Evolutionary conservation across 352 stramenopile genomes (phyloP).

Genomic region (Globisporangium echinulatum): DNA sequence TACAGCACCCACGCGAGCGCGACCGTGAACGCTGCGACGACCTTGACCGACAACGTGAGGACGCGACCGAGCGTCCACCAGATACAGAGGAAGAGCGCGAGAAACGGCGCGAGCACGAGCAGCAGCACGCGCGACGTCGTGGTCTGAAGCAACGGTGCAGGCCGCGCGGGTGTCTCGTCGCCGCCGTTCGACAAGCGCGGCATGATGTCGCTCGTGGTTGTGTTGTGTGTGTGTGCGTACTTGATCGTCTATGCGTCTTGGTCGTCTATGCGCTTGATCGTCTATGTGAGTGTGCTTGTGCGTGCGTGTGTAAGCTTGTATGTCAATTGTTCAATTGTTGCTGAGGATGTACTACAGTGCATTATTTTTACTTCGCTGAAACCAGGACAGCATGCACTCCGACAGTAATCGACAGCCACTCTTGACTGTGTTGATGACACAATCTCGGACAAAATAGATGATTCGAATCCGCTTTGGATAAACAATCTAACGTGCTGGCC

Average conservation of each 20-base stretch:
- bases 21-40: constrained; percentile 22
- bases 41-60: constrained; percentile 34
- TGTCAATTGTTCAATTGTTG: no score
- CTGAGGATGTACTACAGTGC: no score
- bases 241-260: background rate
- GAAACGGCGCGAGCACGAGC: constrained; percentile 36
- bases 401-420: no score
- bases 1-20: constrained; percentile 40
- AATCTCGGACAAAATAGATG: no score
- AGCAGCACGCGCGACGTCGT: constrained; percentile 14
- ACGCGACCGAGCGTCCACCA: constrained; percentile 48
- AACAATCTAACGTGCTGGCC: no score
- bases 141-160: constrained; percentile 10
- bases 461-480: no score
- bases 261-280: background rate
- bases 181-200: background rate
- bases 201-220: background rate
- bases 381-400: no score
- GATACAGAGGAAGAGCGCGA: constrained; percentile 38
- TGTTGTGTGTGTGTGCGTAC: background rate
- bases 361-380: no score
- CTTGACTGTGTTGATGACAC: no score
- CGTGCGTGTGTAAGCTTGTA: no score
- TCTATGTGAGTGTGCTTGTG: no score
- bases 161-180: background rate